phyloP scores from a whole-genome alignment of 495 filamentous ascomycete species.

The Neurospora sp. region DNA sequence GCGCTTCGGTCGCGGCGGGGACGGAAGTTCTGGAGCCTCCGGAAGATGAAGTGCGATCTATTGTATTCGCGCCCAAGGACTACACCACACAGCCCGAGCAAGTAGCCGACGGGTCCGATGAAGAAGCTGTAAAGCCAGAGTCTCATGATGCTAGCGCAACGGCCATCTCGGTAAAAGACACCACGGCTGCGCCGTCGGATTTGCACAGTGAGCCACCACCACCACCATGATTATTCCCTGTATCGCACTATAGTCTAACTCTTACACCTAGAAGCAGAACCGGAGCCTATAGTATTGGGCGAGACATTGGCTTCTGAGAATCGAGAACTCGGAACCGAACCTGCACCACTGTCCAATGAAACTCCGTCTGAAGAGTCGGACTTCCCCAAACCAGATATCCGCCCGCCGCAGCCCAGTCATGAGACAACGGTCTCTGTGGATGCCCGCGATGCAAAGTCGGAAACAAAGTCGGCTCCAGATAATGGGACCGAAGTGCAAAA shows the following conservation, averaged over 20 bases:
- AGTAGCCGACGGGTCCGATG: neutral
- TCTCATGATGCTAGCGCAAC: neutral
- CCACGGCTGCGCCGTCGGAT: neutral
- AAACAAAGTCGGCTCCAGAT: conserved; percentile 9
- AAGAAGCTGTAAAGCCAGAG: neutral
- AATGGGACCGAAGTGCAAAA: conserved; percentile 1
- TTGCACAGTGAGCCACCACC: conserved; percentile 1
- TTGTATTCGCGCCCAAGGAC: neutral
- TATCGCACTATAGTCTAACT: neutral
- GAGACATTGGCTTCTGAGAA: neutral
- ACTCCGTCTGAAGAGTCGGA: conserved; percentile 6
- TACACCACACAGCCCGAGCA: neutral
- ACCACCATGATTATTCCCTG: neutral
- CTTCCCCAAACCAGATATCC: conserved; percentile 14
- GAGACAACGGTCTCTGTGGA: neutral
- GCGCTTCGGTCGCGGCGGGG: neutral
- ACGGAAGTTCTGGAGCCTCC: neutral
- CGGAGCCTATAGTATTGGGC: neutral
- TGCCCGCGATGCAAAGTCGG: neutral
- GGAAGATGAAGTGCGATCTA: neutral
- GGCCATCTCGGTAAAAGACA: neutral
- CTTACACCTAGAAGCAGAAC: neutral
- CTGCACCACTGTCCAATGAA: neutral
- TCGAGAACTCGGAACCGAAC: conserved; percentile 14
- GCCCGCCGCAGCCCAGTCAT: conserved; percentile 2